Base-by-base conservation (phyloP, 2,329 filamentous ascomycete genomes). In the Canariomyces notabilis region DNA sequence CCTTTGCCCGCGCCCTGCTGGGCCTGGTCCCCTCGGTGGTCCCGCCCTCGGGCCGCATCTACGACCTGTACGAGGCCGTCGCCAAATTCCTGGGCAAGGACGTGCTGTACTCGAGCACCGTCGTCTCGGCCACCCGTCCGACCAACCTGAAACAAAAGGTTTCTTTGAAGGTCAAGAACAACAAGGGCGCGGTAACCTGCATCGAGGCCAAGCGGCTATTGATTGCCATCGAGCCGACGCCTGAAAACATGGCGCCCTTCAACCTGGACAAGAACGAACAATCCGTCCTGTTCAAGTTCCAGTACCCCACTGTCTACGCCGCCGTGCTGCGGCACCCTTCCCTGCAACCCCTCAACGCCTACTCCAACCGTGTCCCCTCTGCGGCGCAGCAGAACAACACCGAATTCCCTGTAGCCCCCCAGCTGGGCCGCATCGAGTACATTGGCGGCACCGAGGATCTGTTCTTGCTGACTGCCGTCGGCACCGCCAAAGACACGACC, bases 11-110 rank as follows among this genome's bases (percentile, higher is more conserved):
- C 14, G 60, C 59, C 2, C 57, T 70, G 31, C 16, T 54, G 61
- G 33, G 62, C 57, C 7, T 52, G 49, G 3, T 56, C 22, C 48
- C 60, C 6, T 57, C 59, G 4, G 67, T 64, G 15, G 59, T 63
- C 2, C 63, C 67, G 1, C 53, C 49, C 1, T 67, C 67, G 6
- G 56, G 60, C 36, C 59, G 61, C 23, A 68, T 70, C 53, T 66
- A 67, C 40, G 63, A 68, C 14, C 46, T 73, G 1, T 74, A 71
- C 47, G 63, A 67, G 35, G 60, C 58, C 4, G 65, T 71, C 12
- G 58, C 60, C 9, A 31, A 44, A 1, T 57, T 63, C 20, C 58
- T 73, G 1, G 63, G 62, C 7, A 12, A 44, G 1, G 66, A 70
- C 21, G 63, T 70, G 1, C 52, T 71, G 8, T 64, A 64, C 45